Evolutionary conservation across 768 basidiomycete species (phyloP).

Genomic region (Mycena galericulata): DNA sequence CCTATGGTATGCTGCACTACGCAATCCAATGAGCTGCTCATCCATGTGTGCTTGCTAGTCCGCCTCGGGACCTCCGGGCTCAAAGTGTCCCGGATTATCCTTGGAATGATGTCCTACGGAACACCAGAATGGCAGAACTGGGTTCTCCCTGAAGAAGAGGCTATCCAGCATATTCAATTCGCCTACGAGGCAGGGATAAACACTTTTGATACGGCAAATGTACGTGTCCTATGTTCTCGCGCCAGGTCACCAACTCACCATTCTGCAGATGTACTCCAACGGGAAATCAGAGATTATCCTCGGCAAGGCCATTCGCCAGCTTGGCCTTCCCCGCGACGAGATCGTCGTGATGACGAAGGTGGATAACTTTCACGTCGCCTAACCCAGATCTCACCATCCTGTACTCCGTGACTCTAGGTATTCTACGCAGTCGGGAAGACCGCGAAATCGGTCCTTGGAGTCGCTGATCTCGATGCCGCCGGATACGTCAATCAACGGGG

Average conservation of each 20-base stretch:
- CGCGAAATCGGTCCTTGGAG: slow-evolving; percentile 34
- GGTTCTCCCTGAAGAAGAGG: slow-evolving; percentile 52
- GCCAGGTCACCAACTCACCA: not conserved
- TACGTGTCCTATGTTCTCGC: slow-evolving; percentile 24
- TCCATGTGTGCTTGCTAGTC: too few relatives aligned
- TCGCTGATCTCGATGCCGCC: slow-evolving; percentile 45
- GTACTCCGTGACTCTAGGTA: slow-evolving; percentile 57
- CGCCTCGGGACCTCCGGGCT: too few relatives aligned
- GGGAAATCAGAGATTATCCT: slow-evolving; percentile 74
- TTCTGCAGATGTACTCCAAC: slow-evolving; percentile 68
- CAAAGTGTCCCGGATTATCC: too few relatives aligned
- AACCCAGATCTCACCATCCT: too few relatives aligned
- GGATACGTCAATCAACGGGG: slow-evolving; percentile 72
- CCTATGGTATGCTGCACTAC: too few relatives aligned
- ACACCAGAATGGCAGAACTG: slow-evolving; percentile 38
- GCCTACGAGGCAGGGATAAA: slow-evolving; percentile 72
- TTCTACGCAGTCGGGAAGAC: slow-evolving; percentile 47
- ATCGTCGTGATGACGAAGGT: slow-evolving; percentile 87
- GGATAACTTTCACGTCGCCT: too few relatives aligned
- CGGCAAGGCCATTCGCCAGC: slow-evolving; percentile 77
- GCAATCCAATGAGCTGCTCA: too few relatives aligned
- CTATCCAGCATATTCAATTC: slow-evolving; percentile 48
- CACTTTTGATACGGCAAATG: slow-evolving; percentile 70
- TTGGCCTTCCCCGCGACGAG: slow-evolving; percentile 76
- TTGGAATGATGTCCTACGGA: too few relatives aligned